Evolutionary conservation across 225 moss, liverwort and hornwort genomes (phyloP).

Genomic region (Climacium dendroides): DNA sequence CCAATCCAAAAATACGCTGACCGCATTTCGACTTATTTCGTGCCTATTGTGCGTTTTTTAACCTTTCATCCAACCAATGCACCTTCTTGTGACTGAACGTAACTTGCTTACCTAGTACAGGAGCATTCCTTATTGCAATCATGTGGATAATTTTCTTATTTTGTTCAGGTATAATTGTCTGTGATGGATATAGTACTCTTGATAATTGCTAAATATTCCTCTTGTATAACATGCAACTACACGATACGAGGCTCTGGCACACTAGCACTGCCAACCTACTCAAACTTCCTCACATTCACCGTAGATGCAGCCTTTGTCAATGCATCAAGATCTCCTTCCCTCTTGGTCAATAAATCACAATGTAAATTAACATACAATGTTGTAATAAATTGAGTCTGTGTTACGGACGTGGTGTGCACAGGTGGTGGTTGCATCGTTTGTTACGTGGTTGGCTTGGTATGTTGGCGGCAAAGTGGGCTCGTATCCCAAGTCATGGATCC

Average conservation of each 20-base stretch:
- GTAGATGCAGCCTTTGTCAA: background rate
- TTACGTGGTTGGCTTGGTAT: conserved; percentile 89
- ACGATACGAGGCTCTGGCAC: background rate
- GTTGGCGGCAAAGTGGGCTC: conserved; percentile 49
- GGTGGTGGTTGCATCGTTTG: conserved; percentile 62
- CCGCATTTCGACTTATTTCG: conserved; percentile 87
- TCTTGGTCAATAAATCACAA: background rate
- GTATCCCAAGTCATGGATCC: conserved; percentile 82
- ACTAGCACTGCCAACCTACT: background rate
- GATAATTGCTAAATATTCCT: background rate
- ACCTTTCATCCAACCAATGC: background rate
- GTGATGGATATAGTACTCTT: background rate
- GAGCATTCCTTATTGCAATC: background rate
- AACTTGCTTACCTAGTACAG: background rate
- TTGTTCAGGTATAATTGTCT: background rate
- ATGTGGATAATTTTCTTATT: background rate
- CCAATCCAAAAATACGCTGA: conserved; percentile 96
- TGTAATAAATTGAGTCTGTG: background rate
- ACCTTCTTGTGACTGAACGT: background rate
- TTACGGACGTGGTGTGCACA: background rate
- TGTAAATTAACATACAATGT: background rate
- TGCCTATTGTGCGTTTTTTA: conserved; percentile 43
- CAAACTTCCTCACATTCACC: background rate
- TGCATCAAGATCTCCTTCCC: background rate
- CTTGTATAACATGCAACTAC: background rate